Percentiles rank a stretch among this genome's conserved stretches.
These are phyloP conservation scores for Mortierella sp. DNA, from an alignment of 371 early-diverging fungal genomes.

Conservation along the genomic window DNA sequence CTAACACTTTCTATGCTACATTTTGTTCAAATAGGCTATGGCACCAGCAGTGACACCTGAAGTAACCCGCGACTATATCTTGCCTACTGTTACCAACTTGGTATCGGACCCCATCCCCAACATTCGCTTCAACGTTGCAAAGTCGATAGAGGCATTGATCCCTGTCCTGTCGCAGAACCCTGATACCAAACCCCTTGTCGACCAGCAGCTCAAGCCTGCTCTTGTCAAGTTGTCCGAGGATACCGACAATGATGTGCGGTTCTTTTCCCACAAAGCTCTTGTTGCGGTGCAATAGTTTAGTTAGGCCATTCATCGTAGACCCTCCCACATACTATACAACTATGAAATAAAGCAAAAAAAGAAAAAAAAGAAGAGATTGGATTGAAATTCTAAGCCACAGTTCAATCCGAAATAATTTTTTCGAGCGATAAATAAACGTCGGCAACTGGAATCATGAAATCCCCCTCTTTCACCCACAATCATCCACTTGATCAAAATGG, in stretches of 20 bases:
- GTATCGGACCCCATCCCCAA: slow-evolving; percentile 97
- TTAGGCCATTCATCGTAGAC: not conserved
- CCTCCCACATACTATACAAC: not conserved
- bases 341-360: not conserved
- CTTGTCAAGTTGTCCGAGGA: slow-evolving; percentile 90
- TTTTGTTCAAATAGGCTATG: slow-evolving; percentile 74
- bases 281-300: slow-evolving; percentile 31
- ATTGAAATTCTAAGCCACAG: slow-evolving; percentile 17
- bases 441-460: slow-evolving; percentile 8
- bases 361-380: not conserved
- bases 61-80: slow-evolving; percentile 88
- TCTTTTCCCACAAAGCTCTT: slow-evolving; percentile 90
- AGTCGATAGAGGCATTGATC: slow-evolving; percentile 90
- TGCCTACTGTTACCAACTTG: slow-evolving; percentile 91
- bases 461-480: slow-evolving; percentile 47
- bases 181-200: slow-evolving; percentile 74
- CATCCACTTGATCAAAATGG: slow-evolving; percentile 50
- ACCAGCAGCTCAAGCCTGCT: slow-evolving; percentile 82
- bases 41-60: slow-evolving; percentile 90
- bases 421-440: slow-evolving; percentile 35
- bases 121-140: slow-evolving; percentile 99
- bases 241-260: slow-evolving; percentile 94
- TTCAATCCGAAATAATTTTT: slow-evolving; percentile 38
- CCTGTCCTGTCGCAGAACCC: slow-evolving; percentile 79
- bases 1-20: not conserved